Conservation (phyloP, 176 grass and related monocot species). For the Hyparrhenia diplandra region DNA sequence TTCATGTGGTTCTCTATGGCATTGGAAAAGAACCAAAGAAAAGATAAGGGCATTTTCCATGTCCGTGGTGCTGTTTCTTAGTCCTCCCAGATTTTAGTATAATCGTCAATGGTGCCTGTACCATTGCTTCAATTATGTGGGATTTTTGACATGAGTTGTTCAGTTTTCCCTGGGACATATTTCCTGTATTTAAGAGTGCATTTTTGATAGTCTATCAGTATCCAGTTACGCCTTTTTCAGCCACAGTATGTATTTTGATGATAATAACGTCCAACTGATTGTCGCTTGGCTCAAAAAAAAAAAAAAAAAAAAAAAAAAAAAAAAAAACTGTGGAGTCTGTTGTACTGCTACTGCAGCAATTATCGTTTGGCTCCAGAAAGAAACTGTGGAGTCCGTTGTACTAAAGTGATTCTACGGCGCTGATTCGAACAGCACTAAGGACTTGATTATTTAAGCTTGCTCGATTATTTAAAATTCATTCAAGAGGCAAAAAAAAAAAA, state of each 20-base stretch:
- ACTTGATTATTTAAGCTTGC: too few species aligned
- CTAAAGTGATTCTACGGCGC: background rate
- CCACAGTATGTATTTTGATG: background rate
- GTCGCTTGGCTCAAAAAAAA: background rate
- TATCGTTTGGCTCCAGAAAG: too few species aligned
- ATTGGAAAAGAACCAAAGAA: background rate
- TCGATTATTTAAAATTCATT: too few species aligned
- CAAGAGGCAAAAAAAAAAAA: too few species aligned
- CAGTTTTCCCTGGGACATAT: constrained; percentile 24
- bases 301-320: background rate
- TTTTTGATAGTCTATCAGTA: constrained; percentile 27
- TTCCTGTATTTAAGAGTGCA: constrained; percentile 51
- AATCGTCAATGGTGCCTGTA: constrained; percentile 35
- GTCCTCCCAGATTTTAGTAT: constrained; percentile 35
- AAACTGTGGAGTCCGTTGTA: background rate
- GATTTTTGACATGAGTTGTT: constrained; percentile 49
- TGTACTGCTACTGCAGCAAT: background rate
- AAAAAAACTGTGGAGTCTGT: background rate
- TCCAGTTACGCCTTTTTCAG: background rate
- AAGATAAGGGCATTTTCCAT: constrained; percentile 9
- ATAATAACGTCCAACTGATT: background rate
- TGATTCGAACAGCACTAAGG: background rate
- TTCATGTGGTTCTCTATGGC: constrained; percentile 4
- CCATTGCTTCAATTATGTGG: constrained; percentile 56
- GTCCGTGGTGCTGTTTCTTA: constrained; percentile 7